Base-by-base conservation (phyloP, 306 rosid genomes). In the Leucaena leucocephala region DNA sequence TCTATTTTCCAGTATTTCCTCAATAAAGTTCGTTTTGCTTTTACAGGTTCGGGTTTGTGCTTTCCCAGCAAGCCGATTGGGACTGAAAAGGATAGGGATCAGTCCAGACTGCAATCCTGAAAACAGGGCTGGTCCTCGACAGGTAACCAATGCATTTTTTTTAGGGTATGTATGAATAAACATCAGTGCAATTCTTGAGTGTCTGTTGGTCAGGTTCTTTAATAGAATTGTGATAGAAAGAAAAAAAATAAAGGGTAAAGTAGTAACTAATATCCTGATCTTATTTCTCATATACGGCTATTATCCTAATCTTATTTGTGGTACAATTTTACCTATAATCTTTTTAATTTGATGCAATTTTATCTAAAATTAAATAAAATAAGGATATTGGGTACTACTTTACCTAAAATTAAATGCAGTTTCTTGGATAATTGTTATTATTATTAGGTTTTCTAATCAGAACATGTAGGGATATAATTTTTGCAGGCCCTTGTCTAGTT, bases 51-150 rank as follows among this genome's bases (percentile, higher is more conserved):
- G 55, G 43, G 73, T 68, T 44, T 68, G 73, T 68, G 73, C 73
- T 19, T 68, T 68, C 73, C 55, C 73, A 6, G 55, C 73, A 43
- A 68, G 73, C 7, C 73, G 55, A 68, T 22, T 43, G 54, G 55
- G 73, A 44, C 16, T 68, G 39, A 19, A 11, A 81, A 97, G 86
- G 64, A 76, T 85, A 67, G 89, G 84, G 69, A 85, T 85, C 65
- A 85, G 86, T 82, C 89, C 89, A 62, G 89, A 85, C 68, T 82
- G 89, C 74, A 85, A 85, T 85, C 89, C 89, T 15, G 80, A 82
- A 68, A 82, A 76, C 2, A 70, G 12, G 11, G 65, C 48, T 43
- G 80, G 63, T 43, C 68, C 86, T 14, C 80, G 86, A 8, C 89
- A 68, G 73, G 89, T 85, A 82, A 72, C 46, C 11, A 45, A 39